Evolutionary conservation across 2,329 filamentous ascomycete genomes (phyloP).

Genomic region (Pseudocercospora macadamiae): DNA sequence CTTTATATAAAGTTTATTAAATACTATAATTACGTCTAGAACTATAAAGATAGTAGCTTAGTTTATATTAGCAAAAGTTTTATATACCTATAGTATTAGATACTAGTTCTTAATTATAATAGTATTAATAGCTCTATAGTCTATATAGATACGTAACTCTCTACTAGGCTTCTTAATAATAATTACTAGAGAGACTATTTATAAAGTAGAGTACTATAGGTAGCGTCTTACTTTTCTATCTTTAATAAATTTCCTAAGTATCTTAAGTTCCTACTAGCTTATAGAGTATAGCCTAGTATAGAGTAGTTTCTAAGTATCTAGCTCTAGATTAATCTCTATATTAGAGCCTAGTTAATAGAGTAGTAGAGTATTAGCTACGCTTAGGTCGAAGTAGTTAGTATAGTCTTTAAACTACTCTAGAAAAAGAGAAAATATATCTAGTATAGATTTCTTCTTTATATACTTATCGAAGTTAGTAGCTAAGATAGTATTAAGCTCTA

Average conservation of each 20-base stretch:
- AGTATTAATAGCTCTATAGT: not conserved
- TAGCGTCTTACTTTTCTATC: too few relatives aligned
- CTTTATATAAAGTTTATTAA: not conserved
- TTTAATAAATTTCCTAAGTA: not conserved
- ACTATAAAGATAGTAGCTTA: not conserved
- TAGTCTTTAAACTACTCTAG: not conserved
- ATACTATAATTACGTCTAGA: not conserved
- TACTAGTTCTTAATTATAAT: not conserved
- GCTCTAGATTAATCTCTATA: not conserved
- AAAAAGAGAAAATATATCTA: not conserved
- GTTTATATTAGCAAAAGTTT: not conserved
- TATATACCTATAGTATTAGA: not conserved
- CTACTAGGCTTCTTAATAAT: not conserved
- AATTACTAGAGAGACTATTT: too few relatives aligned
- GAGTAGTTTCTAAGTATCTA: not conserved
- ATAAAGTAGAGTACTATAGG: too few relatives aligned
- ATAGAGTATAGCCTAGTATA: not conserved
- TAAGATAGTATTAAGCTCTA: not conserved
- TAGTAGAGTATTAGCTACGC: not conserved
- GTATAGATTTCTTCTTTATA: not conserved
- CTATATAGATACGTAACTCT: not conserved
- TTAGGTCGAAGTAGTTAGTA: too few relatives aligned
- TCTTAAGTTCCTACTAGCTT: not conserved
- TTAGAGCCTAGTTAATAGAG: not conserved
- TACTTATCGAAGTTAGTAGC: not conserved